phyloP scores from a whole-genome alignment of 257 asterid species.

The Verbena officinalis region DNA sequence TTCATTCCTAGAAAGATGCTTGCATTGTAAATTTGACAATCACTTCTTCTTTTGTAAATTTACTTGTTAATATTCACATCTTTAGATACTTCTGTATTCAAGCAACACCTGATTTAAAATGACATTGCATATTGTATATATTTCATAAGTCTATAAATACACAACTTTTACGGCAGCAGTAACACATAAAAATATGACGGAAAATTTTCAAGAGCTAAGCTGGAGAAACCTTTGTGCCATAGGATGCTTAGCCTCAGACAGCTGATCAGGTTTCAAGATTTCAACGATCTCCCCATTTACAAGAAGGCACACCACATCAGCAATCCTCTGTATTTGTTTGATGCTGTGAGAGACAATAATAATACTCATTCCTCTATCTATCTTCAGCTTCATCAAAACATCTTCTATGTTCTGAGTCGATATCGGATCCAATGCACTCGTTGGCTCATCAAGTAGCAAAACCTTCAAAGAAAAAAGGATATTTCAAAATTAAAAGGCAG shows the following conservation, averaged over 20 bases:
- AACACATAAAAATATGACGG: neutral
- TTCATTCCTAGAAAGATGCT: slow-evolving; percentile 6
- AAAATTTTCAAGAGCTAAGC: slow-evolving; percentile 52
- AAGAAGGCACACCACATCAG: slow-evolving; percentile 70
- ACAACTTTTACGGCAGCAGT: neutral
- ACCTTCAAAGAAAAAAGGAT: slow-evolving; percentile 40
- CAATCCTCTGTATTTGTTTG: slow-evolving; percentile 74
- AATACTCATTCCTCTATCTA: slow-evolving; percentile 58
- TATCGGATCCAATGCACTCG: slow-evolving; percentile 84
- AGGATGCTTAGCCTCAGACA: slow-evolving; percentile 74
- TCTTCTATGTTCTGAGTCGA: slow-evolving; percentile 79
- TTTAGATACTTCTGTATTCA: neutral
- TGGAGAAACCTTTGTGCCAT: slow-evolving; percentile 72
- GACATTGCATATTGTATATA: slow-evolving; percentile 4
- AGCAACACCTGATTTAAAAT: neutral
- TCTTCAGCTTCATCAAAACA: slow-evolving; percentile 64
- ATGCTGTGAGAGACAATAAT: slow-evolving; percentile 79
- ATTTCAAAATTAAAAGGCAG: neutral
- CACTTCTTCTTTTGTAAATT: neutral
- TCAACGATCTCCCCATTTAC: slow-evolving; percentile 74
- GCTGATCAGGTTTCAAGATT: slow-evolving; percentile 58
- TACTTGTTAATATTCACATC: neutral
- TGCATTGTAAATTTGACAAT: slow-evolving; percentile 13
- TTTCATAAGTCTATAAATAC: neutral
- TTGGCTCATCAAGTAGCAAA: slow-evolving; percentile 80